These are phyloP conservation scores for Podila epigama DNA, from an alignment of 192 early-diverging fungal genomes.

Conservation along the genomic window DNA sequence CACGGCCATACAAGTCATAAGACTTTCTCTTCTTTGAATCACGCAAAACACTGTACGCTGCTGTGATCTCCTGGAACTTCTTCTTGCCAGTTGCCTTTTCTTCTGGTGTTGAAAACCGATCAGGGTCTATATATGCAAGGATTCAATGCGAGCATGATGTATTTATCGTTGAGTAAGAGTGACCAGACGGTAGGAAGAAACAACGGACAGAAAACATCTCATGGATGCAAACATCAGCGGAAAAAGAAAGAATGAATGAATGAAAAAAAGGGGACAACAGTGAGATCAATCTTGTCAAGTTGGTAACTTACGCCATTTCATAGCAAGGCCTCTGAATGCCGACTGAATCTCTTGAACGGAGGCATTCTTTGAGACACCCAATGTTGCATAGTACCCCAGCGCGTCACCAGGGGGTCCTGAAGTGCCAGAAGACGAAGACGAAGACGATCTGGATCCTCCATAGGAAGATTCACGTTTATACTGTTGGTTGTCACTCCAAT, in stretches of 20 bases:
- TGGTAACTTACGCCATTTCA: slow-evolving; percentile 45
- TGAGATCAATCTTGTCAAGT: neutral
- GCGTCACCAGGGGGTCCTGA: slow-evolving; percentile 39
- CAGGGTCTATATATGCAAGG: slow-evolving; percentile 53
- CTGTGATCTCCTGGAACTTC: slow-evolving; percentile 59
- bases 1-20: slow-evolving; percentile 14
- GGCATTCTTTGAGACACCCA: slow-evolving; percentile 45
- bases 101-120: slow-evolving; percentile 52
- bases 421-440: slow-evolving; percentile 2
- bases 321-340: slow-evolving; percentile 56
- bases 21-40: slow-evolving; percentile 31
- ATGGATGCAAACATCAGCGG: neutral
- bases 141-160: no score
- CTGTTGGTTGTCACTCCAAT: slow-evolving; percentile 45
- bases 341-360: slow-evolving; percentile 57
- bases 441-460: slow-evolving; percentile 7
- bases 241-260: neutral
- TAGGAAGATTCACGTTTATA: slow-evolving; percentile 26
- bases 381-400: slow-evolving; percentile 51
- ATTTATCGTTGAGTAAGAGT: no score
- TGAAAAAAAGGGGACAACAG: neutral
- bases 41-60: slow-evolving; percentile 58
- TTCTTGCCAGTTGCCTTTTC: slow-evolving; percentile 58
- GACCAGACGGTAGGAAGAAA: no score
- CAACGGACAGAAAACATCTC: neutral